A percentile compares a stretch with the other conserved stretches of the same genome.
Evolutionary conservation across 805 yeast species (phyloP).

Genomic region (Lipomyces japonicus): DNA sequence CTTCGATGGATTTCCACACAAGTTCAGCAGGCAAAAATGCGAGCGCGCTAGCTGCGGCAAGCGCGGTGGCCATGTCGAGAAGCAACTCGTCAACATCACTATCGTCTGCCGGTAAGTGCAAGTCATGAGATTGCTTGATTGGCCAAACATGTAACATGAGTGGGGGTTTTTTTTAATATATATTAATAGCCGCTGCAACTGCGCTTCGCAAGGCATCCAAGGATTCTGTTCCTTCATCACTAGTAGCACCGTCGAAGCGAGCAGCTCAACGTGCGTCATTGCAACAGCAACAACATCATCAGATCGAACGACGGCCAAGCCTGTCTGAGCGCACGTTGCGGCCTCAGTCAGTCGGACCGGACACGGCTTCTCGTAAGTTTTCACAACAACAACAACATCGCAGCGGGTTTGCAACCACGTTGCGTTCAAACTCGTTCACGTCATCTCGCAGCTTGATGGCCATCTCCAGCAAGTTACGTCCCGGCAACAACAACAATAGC

Average conservation of each 20-base stretch:
- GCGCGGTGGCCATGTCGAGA: slow-evolving; percentile 18
- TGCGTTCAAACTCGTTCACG: slow-evolving; percentile 10
- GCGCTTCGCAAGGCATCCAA: slow-evolving; percentile 21
- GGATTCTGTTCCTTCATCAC: slow-evolving; percentile 6
- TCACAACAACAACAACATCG: background rate
- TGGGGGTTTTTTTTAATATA: background rate
- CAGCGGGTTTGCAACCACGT: background rate
- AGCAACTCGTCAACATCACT: slow-evolving; percentile 15
- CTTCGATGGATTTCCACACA: slow-evolving; percentile 19
- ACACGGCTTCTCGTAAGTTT: background rate
- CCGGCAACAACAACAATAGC: background rate
- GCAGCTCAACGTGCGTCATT: slow-evolving; percentile 10
- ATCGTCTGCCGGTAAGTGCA: slow-evolving; percentile 24
- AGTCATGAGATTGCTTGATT: background rate
- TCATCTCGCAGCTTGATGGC: slow-evolving; percentile 5
- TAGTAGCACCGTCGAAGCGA: slow-evolving; percentile 10
- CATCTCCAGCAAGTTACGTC: slow-evolving; percentile 4
- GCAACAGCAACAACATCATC: slow-evolving; percentile 4
- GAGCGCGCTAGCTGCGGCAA: slow-evolving; percentile 7
- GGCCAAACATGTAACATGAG: background rate
- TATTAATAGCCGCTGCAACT: slow-evolving; percentile 22
- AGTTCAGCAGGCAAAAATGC: background rate
- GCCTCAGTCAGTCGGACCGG: slow-evolving; percentile 3
- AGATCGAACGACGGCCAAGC: slow-evolving; percentile 10
- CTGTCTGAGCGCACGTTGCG: slow-evolving; percentile 24